These are phyloP conservation scores for Blastocystis sp. DNA, from an alignment of 352 stramenopile genomes.

Conservation along the genomic window DNA sequence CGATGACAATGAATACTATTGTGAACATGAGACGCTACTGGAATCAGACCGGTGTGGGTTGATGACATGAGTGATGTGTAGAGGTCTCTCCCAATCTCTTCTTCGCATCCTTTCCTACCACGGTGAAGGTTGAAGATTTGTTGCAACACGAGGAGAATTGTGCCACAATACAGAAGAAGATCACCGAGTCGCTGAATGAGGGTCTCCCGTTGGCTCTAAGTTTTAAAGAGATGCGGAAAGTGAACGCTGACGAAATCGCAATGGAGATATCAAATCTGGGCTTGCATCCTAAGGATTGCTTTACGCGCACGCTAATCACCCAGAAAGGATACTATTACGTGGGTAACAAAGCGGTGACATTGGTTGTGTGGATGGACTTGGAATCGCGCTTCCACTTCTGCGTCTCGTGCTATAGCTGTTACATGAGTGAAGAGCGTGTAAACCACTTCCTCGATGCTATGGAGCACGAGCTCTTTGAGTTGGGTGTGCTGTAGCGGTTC, in stretches of 20 bases:
- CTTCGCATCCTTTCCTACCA: slow-evolving; percentile 19
- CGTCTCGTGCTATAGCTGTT: not conserved
- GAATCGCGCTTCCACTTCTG: slow-evolving; percentile 44
- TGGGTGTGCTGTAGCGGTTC: not conserved
- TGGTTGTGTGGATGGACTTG: slow-evolving; percentile 63
- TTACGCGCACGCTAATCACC: slow-evolving; percentile 22
- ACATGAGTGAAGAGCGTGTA: slow-evolving; percentile 17
- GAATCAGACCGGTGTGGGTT: not conserved
- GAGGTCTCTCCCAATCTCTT: not conserved
- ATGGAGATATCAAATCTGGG: slow-evolving; percentile 60
- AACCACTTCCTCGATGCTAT: slow-evolving; percentile 3
- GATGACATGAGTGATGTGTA: not conserved
- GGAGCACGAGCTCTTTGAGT: slow-evolving; percentile 10
- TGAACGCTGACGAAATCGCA: not conserved
- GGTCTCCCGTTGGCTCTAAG: slow-evolving; percentile 6
- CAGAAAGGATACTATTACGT: not conserved
- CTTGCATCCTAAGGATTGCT: slow-evolving; percentile 55
- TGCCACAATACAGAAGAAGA: not conserved
- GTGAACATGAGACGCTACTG: slow-evolving; percentile 69
- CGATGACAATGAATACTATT: slow-evolving; percentile 47
- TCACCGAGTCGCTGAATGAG: not conserved
- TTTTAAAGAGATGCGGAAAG: not conserved
- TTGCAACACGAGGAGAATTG: not conserved
- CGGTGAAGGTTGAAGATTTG: not conserved
- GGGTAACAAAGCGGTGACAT: not conserved